Conservation (phyloP, 345 rosid genomes). For the Noccaea bulbosa region DNA sequence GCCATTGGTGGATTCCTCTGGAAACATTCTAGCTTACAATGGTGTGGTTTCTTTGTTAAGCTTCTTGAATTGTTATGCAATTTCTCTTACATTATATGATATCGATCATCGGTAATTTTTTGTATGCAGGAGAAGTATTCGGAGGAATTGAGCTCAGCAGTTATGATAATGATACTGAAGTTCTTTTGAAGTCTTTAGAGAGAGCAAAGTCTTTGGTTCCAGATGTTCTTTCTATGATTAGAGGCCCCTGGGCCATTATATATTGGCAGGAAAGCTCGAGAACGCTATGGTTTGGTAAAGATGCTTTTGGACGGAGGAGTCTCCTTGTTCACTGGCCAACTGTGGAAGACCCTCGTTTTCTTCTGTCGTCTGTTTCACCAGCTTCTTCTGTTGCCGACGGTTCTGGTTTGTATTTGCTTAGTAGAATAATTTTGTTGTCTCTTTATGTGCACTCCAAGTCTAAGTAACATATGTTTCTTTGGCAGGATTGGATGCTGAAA, state of each 20-base stretch:
- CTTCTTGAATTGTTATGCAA: neutral
- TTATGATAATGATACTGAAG: slow-evolving; percentile 66
- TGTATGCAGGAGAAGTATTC: slow-evolving; percentile 70
- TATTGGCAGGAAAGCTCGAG: slow-evolving; percentile 89
- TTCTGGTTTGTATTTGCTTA: slow-evolving; percentile 44
- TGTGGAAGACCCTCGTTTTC: slow-evolving; percentile 57
- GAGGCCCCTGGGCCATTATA: slow-evolving; percentile 87
- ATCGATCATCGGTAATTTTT: neutral
- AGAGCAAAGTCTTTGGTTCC: slow-evolving; percentile 49
- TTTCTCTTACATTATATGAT: neutral
- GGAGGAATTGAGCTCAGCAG: slow-evolving; percentile 65
- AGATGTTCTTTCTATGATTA: slow-evolving; percentile 69
- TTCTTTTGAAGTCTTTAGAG: slow-evolving; percentile 60
- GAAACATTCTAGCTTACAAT: slow-evolving; percentile 70
- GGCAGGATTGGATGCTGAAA: slow-evolving; percentile 58
- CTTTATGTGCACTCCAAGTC: neutral
- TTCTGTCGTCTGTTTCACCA: slow-evolving; percentile 79
- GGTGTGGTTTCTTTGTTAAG: slow-evolving; percentile 47
- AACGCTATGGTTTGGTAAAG: slow-evolving; percentile 92
- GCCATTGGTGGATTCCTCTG: slow-evolving; percentile 64
- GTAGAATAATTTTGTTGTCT: slow-evolving; percentile 17
- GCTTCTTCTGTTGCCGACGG: slow-evolving; percentile 23
- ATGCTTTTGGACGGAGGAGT: slow-evolving; percentile 88
- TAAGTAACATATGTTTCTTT: neutral
- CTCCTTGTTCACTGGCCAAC: slow-evolving; percentile 96